A percentile compares a stretch with the other conserved stretches of the same genome.
Evolutionary conservation across 2,329 filamentous ascomycete species (phyloP).

Genomic region (Monilinia fructicola): DNA sequence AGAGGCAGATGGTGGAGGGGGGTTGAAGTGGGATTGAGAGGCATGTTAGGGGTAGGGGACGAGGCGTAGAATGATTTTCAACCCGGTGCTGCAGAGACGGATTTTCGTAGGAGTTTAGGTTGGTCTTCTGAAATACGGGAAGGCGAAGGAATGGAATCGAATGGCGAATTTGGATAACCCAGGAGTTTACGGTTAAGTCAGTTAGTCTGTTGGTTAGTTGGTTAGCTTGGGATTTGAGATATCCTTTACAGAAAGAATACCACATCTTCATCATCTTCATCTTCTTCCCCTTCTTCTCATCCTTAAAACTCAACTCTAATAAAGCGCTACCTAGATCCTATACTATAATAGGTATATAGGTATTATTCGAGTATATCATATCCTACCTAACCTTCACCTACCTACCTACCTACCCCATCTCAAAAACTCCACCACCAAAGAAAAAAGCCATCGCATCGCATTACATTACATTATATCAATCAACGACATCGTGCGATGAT

Average conservation of each 20-base stretch:
- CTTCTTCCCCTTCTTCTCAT: too few species aligned
- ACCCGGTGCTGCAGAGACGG: background rate
- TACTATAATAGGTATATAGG: too few species aligned
- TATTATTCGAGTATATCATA: too few species aligned
- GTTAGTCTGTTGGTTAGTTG: background rate
- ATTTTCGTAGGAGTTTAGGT: background rate
- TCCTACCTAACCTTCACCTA: too few species aligned
- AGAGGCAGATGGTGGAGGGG: constrained; percentile 73
- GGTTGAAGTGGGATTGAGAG: constrained; percentile 61
- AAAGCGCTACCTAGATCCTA: too few species aligned
- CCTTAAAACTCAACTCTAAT: too few species aligned
- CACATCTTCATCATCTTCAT: too few species aligned
- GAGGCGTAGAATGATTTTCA: background rate
- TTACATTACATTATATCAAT: too few species aligned
- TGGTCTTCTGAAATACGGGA: background rate
- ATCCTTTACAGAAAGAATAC: background rate
- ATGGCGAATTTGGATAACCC: background rate
- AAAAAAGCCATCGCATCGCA: too few species aligned
- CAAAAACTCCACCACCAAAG: too few species aligned
- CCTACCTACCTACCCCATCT: too few species aligned
- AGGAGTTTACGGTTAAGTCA: background rate
- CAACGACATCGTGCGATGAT: too few species aligned
- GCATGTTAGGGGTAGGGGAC: constrained; percentile 59
- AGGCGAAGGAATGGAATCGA: background rate
- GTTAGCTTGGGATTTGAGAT: background rate